Evolutionary conservation across 2,329 filamentous ascomycete species (phyloP), one percentile per base, ranked within the genome.

Genomic region (Cordyceps cateniannulata): DNA sequence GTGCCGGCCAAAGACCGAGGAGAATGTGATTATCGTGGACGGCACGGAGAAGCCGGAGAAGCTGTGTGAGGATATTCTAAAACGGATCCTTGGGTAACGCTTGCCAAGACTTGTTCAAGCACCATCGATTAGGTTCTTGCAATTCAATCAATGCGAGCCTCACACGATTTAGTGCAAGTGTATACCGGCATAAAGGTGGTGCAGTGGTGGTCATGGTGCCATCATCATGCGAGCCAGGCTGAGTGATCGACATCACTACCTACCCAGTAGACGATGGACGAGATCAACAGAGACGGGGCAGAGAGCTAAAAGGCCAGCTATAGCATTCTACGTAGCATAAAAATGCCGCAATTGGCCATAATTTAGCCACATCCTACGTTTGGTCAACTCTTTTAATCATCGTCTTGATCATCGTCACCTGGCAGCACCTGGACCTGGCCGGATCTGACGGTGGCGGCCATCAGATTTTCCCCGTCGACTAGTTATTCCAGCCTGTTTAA

Each of bases 21-120:
- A 53, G 9, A 60, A 66, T 55, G 60, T 59, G 32, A 64, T 71
- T 38, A 32, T 68, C 10, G 66, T 73, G 12, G 65, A 71, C 52
- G 69, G 68, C 29, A 67, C 62, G 7, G 45, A 29, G 22, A 62
- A 35, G 29, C 64, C 62, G 8, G 65, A 69, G 50, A 55, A 61
- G 42, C 61, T 60, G 10, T 56, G 66, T 18, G 68, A 66, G 9
- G 54, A 63, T 18, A 65, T 70, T 2, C 50, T 70, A 62, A 64
- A 64, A 25, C 44, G 14, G 27, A 25, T 49, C 22, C 14, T 24
- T 38, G 32, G 20, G 22, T 29, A 16, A 10, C 7, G 14, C 14
- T 3, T 4, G 16, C 14, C n/a, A n/a, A n/a, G n/a, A n/a, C n/a
- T n/a, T n/a, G n/a, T n/a, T n/a, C n/a, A n/a, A n/a, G n/a, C n/a